Conservation (phyloP, 352 stramenopile species). For the Saprolegnia parasitica region DNA sequence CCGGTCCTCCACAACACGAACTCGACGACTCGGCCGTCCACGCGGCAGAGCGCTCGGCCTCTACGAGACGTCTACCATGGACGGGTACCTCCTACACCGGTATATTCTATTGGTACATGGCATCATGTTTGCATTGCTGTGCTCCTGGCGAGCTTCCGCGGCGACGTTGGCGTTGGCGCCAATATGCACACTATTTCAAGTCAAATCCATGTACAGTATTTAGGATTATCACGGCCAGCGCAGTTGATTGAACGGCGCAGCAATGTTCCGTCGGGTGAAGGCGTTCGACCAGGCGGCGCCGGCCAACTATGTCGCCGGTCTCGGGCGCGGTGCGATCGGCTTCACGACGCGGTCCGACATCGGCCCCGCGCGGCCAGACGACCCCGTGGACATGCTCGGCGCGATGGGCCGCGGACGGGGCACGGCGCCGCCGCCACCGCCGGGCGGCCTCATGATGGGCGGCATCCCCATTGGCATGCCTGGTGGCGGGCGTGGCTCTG, state of each 20-base stretch:
- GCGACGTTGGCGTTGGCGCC: too few species aligned
- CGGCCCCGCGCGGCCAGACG: constrained; percentile 77
- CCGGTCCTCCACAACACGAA: too few species aligned
- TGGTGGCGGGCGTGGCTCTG: constrained; percentile 57
- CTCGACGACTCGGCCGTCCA: too few species aligned
- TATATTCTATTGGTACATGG: too few species aligned
- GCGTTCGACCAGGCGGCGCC: constrained; percentile 52
- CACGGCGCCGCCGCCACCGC: constrained; percentile 25
- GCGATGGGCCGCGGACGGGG: constrained; percentile 68
- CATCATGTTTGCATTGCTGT: too few species aligned
- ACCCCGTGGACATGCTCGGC: constrained; percentile 52
- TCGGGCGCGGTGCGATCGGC: constrained; percentile 93
- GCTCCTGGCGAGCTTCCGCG: too few species aligned
- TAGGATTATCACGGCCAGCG: too few species aligned
- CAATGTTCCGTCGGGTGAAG: constrained; percentile 23
- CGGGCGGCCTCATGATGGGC: constrained; percentile 31
- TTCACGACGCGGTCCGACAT: constrained; percentile 98
- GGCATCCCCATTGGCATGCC: constrained; percentile 24
- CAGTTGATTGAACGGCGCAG: neutral
- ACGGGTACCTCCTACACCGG: too few species aligned
- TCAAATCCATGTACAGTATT: too few species aligned
- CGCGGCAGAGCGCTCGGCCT: too few species aligned
- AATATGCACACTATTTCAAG: too few species aligned
- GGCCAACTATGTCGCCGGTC: constrained; percentile 94
- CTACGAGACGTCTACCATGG: too few species aligned